These are phyloP conservation scores for Arthroderma uncinatum DNA, from an alignment of 2,329 filamentous ascomycete genomes.

Conservation along the genomic window DNA sequence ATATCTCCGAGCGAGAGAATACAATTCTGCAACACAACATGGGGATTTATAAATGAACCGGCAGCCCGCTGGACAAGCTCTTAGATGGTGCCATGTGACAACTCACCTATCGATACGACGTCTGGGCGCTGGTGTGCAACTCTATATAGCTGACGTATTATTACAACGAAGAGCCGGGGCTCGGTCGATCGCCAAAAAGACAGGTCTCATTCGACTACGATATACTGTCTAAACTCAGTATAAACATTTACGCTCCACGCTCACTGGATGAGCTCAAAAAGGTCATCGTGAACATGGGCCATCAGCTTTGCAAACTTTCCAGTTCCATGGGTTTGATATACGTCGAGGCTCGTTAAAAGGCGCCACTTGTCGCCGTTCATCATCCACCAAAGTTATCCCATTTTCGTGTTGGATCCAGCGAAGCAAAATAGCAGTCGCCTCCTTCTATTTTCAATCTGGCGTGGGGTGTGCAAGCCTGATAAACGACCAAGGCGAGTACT, in stretches of 20 bases:
- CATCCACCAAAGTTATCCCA: neutral
- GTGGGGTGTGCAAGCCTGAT: neutral
- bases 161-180: neutral
- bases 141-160: slow-evolving; percentile 1
- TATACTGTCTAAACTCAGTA: neutral
- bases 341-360: neutral
- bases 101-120: slow-evolving; percentile 4
- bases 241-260: neutral
- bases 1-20: neutral
- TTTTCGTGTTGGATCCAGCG: neutral
- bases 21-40: neutral
- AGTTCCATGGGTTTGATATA: slow-evolving; percentile 4
- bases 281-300: neutral
- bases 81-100: slow-evolving; percentile 1
- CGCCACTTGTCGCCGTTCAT: slow-evolving; percentile 1
- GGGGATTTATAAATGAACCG: neutral
- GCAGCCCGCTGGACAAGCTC: neutral
- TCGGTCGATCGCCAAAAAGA: neutral
- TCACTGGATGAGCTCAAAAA: neutral
- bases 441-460: neutral
- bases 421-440: neutral
- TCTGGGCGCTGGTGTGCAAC: slow-evolving; percentile 4
- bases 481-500: neutral
- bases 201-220: neutral
- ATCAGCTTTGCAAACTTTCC: slow-evolving; percentile 3